Conservation (phyloP, 2,329 filamentous ascomycete species). For the Cercospora zeina region DNA sequence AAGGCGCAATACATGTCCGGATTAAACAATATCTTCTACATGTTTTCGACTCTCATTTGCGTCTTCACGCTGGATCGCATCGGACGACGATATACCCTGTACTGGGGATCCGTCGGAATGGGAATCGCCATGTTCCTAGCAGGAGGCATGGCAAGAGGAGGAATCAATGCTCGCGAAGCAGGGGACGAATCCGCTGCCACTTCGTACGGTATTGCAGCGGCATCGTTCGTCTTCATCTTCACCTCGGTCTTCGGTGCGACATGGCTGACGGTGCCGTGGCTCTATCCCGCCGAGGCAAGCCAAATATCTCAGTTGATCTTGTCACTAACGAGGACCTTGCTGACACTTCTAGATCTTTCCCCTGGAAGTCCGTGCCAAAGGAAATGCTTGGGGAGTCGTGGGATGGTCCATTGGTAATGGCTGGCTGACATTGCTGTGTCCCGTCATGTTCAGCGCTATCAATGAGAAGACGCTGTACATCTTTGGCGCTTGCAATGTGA, state of each 20-base stretch:
- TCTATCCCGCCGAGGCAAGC: constrained; percentile 40
- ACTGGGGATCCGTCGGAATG: constrained; percentile 41
- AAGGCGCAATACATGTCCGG: constrained; percentile 48
- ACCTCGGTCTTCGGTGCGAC: constrained; percentile 65
- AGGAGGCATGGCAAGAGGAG: constrained; percentile 38
- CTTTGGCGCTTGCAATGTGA: constrained; percentile 66
- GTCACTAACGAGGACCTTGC: constrained; percentile 32
- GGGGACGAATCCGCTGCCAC: constrained; percentile 30
- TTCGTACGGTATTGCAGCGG: constrained; percentile 54
- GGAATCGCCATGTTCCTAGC: constrained; percentile 41
- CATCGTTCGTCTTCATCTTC: constrained; percentile 70
- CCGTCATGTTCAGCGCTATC: constrained; percentile 61
- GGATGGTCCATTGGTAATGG: constrained; percentile 77
- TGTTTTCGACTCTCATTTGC: constrained; percentile 40
- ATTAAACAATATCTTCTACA: constrained; percentile 44
- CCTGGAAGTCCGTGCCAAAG: constrained; percentile 67
- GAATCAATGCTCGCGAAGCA: constrained; percentile 32
- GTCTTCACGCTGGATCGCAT: constrained; percentile 43
- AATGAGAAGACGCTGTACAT: constrained; percentile 72
- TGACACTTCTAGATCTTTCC: constrained; percentile 67
- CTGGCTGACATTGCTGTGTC: constrained; percentile 50
- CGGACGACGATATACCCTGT: constrained; percentile 39
- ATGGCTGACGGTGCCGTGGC: constrained; percentile 58
- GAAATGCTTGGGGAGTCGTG: constrained; percentile 73
- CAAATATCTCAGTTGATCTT: too few relatives aligned